Evolutionary conservation across 192 early-diverging fungal species (phyloP).

Genomic region (Backusella westeae): DNA sequence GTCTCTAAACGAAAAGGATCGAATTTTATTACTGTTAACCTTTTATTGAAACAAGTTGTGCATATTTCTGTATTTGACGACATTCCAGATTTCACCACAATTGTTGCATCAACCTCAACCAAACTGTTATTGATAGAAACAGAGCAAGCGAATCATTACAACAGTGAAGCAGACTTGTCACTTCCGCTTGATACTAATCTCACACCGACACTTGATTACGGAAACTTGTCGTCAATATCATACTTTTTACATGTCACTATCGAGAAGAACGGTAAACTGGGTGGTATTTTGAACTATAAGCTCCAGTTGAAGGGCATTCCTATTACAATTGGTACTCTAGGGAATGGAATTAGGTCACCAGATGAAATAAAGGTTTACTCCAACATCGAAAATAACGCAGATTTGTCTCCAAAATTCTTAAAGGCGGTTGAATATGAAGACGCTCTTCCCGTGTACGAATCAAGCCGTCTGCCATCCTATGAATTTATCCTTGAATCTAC

Average conservation of each 20-base stretch:
- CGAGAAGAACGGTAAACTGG: neutral
- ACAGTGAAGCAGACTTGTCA: neutral
- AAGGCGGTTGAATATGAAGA: slow-evolving; percentile 8
- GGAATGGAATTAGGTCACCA: slow-evolving; percentile 13
- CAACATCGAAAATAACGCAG: neutral
- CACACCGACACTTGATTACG: slow-evolving; percentile 12
- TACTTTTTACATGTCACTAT: slow-evolving; percentile 1
- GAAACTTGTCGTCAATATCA: neutral
- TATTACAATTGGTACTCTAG: slow-evolving; percentile 19
- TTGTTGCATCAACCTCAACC: neutral
- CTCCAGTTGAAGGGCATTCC: slow-evolving; percentile 6
- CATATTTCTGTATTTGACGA: neutral
- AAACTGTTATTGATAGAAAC: neutral
- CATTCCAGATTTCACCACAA: neutral
- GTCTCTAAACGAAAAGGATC: neutral
- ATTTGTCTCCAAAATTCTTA: slow-evolving; percentile 1
- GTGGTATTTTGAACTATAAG: neutral
- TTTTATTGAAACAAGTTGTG: neutral
- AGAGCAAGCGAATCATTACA: neutral
- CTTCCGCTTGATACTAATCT: neutral
- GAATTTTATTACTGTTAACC: neutral
- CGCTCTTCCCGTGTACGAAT: slow-evolving; percentile 12
- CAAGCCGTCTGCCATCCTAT: slow-evolving; percentile 11
- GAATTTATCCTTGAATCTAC: neutral
- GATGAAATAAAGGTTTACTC: slow-evolving; percentile 15